Percentiles rank a stretch among this genome's conserved stretches.
phyloP scores from a whole-genome alignment of 2,329 filamentous ascomycete genomes.

The Diaporthe vaccinii region DNA sequence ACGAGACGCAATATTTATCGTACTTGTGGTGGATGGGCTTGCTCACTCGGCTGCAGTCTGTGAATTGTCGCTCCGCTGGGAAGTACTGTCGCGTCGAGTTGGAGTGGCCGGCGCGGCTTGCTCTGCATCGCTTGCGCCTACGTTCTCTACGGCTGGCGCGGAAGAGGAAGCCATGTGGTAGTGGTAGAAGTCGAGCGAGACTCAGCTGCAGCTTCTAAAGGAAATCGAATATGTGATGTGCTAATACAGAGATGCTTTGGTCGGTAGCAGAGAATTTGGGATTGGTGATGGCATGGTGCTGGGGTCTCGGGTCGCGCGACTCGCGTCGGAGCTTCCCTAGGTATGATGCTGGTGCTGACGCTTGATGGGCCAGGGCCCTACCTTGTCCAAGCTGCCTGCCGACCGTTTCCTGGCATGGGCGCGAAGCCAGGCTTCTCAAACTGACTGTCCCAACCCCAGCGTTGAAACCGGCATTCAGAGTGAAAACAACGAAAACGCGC shows the following conservation, averaged over 20 bases:
- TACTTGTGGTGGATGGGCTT: too few species aligned
- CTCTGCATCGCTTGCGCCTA: conserved; percentile 42
- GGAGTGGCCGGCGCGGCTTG: conserved; percentile 54
- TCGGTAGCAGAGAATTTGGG: neutral
- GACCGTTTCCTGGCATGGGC: neutral
- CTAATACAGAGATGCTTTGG: neutral
- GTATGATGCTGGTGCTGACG: conserved; percentile 5
- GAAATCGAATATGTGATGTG: neutral
- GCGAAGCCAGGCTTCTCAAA: neutral
- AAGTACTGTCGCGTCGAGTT: conserved; percentile 70
- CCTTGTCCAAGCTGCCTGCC: neutral
- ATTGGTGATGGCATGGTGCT: neutral
- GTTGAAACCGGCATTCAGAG: neutral
- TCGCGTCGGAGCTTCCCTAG: conserved; percentile 25
- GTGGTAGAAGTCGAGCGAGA: neutral
- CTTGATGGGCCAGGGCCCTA: neutral
- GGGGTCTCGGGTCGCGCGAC: neutral
- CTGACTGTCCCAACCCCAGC: neutral
- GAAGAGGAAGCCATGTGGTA: conserved; percentile 54
- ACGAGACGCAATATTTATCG: neutral
- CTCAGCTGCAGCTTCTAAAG: too few species aligned
- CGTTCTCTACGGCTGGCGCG: conserved; percentile 47
- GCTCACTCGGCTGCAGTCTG: conserved; percentile 80
- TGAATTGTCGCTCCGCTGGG: conserved; percentile 73
- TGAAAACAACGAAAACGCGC: conserved; percentile 45